Conservation (phyloP, 768 basidiomycete genomes). For the Hemileccinum rubropunctum region DNA sequence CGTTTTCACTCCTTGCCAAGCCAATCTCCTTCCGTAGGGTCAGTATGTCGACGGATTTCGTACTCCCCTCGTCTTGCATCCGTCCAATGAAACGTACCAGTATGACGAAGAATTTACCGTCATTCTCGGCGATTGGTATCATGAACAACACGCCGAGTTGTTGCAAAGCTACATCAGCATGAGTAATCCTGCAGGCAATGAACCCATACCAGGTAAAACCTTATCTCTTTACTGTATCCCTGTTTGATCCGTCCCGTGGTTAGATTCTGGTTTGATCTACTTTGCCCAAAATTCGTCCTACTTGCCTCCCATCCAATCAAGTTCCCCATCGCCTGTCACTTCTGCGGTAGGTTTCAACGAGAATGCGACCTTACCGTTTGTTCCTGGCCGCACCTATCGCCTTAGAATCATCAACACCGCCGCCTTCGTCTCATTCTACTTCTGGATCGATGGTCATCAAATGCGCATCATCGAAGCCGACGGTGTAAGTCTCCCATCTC, state of each 20-base stretch:
- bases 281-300: slow-evolving; percentile 76
- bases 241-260: too few species aligned
- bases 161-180: slow-evolving; percentile 65
- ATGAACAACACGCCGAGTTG: slow-evolving; percentile 64
- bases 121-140: slow-evolving; percentile 91
- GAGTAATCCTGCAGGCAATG: slow-evolving; percentile 78
- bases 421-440: slow-evolving; percentile 72
- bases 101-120: slow-evolving; percentile 94
- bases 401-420: slow-evolving; percentile 84
- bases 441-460: slow-evolving; percentile 87
- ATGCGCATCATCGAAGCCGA: slow-evolving; percentile 85
- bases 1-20: too few species aligned
- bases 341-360: slow-evolving; percentile 79
- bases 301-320: slow-evolving; percentile 54
- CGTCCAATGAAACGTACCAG: slow-evolving; percentile 55
- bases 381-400: slow-evolving; percentile 85
- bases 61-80: slow-evolving; percentile 79
- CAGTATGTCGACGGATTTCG: slow-evolving; percentile 94
- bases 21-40: slow-evolving; percentile 42
- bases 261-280: slow-evolving; percentile 82
- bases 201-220: slow-evolving; percentile 77
- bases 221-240: background rate
- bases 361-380: slow-evolving; percentile 80
- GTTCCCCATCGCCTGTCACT: slow-evolving; percentile 43
- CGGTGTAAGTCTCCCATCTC: slow-evolving; percentile 50